phyloP scores from a whole-genome alignment of 2,329 filamentous ascomycete genomes.

The Magnaporthiopsis rhizophila region DNA sequence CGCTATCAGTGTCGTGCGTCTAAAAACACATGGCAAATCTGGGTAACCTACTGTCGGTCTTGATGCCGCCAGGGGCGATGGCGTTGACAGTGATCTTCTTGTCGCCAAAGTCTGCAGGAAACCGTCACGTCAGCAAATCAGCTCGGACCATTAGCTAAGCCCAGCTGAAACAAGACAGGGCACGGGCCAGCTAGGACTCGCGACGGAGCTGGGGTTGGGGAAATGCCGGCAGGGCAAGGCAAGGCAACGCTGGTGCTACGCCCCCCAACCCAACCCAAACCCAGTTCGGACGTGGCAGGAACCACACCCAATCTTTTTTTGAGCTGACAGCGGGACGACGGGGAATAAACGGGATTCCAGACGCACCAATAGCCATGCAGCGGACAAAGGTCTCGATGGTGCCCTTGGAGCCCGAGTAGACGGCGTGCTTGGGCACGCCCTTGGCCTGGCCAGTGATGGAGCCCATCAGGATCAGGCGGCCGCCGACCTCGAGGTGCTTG shows the following conservation, averaged over 20 bases:
- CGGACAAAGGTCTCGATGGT: slow-evolving; percentile 27
- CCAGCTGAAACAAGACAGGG: background rate
- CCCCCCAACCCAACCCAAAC: too few species aligned
- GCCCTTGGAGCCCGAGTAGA: slow-evolving; percentile 28
- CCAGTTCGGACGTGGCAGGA: too few species aligned
- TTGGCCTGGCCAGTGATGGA: slow-evolving; percentile 43
- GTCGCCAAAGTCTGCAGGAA: slow-evolving; percentile 22
- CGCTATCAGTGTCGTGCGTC: background rate
- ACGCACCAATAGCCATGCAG: slow-evolving; percentile 18
- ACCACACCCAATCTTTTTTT: too few species aligned
- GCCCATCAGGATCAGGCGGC: slow-evolving; percentile 56
- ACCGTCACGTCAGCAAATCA: background rate
- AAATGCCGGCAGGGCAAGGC: slow-evolving; percentile 2
- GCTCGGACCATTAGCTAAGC: background rate
- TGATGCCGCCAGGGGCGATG: slow-evolving; percentile 26
- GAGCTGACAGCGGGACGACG: background rate
- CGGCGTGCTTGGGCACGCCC: slow-evolving; percentile 23
- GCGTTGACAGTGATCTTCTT: slow-evolving; percentile 30
- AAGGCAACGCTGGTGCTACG: background rate
- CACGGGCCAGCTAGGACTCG: background rate
- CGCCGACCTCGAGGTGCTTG: slow-evolving; percentile 51
- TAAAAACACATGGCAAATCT: background rate
- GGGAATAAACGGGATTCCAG: background rate
- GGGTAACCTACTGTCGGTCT: slow-evolving; percentile 17
- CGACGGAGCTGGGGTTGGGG: slow-evolving; percentile 5